These are phyloP conservation scores for Aspergillus nomiae DNA, from an alignment of 2,329 filamentous ascomycete species.

Conservation along the genomic window DNA sequence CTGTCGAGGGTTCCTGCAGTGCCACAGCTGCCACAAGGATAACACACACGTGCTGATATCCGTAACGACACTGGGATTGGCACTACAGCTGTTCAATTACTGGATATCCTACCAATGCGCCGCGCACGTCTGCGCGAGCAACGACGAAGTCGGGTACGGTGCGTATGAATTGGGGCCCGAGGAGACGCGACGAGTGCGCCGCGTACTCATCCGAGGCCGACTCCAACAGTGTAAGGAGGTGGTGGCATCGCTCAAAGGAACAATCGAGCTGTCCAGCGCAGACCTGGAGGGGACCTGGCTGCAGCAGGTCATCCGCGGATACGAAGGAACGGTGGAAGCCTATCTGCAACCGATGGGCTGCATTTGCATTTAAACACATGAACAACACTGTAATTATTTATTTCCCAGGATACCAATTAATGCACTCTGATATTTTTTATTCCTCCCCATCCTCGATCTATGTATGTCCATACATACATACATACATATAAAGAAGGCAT, in stretches of 20 bases:
- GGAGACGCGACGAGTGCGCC: conserved; percentile 31
- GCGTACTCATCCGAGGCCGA: conserved; percentile 29
- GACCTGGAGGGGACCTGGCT: conserved; percentile 25
- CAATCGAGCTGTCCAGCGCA: conserved; percentile 15
- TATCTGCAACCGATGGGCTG: conserved; percentile 32
- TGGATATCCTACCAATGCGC: conserved; percentile 30
- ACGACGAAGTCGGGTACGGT: conserved; percentile 27
- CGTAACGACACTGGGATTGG: conserved; percentile 33
- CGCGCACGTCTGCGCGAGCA: neutral
- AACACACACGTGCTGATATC: conserved; percentile 30
- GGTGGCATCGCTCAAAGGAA: conserved; percentile 24
- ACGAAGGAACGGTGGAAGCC: conserved; percentile 31
- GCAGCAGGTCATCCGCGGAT: conserved; percentile 30
- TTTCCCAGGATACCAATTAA: neutral
- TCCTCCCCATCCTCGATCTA: neutral
- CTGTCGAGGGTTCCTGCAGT: conserved; percentile 34
- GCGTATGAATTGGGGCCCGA: conserved; percentile 33
- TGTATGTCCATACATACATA: neutral
- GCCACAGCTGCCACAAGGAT: conserved; percentile 33
- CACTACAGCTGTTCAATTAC: conserved; percentile 34
- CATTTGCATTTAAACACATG: conserved; percentile 25
- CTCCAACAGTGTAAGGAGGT: conserved; percentile 31
- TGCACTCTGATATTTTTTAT: neutral
- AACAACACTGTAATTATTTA: neutral
- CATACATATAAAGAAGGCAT: neutral